A percentile compares a stretch with the other conserved stretches of the same genome.
phyloP scores from a whole-genome alignment of 2,329 filamentous ascomycete genomes.

The Thermothelomyces thermophilus region DNA sequence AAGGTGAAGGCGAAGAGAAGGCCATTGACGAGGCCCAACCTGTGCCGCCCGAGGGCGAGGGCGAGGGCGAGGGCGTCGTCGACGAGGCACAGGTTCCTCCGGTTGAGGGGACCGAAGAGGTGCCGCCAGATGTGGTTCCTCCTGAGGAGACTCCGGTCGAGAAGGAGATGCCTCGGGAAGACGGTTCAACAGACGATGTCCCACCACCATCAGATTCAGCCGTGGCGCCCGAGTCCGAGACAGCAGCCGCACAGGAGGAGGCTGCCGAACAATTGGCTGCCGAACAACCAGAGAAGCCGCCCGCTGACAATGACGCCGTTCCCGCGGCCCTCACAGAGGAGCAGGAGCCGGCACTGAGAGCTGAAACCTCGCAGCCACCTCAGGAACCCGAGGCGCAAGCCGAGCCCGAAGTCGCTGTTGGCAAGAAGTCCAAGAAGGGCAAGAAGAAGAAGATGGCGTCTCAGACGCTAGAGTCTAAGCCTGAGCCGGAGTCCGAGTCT shows the following conservation, averaged over 20 bases:
- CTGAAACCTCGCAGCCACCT: neutral
- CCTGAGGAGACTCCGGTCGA: constrained; percentile 9
- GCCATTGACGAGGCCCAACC: constrained; percentile 16
- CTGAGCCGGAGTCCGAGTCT: neutral
- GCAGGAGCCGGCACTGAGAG: neutral
- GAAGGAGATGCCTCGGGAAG: neutral
- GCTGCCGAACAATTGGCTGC: neutral
- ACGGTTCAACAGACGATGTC: neutral
- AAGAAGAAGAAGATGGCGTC: constrained; percentile 23
- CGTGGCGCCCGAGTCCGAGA: neutral
- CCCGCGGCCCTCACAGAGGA: neutral
- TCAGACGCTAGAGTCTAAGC: neutral
- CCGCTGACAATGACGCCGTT: neutral
- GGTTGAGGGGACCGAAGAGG: constrained; percentile 6
- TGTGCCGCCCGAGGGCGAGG: constrained; percentile 10
- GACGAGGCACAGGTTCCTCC: neutral
- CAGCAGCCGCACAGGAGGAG: too few relatives aligned
- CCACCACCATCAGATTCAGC: neutral
- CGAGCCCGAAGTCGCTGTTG: constrained; percentile 3
- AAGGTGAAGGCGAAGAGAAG: constrained; percentile 10
- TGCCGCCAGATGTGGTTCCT: constrained; percentile 1
- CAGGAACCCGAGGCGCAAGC: neutral
- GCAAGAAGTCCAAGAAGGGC: constrained; percentile 32
- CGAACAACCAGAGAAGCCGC: neutral
- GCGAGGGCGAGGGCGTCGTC: constrained; percentile 14